Percentiles rank a stretch among this genome's conserved stretches.
phyloP scores from a whole-genome alignment of 306 rosid genomes.

The Lathyrus sativus region DNA sequence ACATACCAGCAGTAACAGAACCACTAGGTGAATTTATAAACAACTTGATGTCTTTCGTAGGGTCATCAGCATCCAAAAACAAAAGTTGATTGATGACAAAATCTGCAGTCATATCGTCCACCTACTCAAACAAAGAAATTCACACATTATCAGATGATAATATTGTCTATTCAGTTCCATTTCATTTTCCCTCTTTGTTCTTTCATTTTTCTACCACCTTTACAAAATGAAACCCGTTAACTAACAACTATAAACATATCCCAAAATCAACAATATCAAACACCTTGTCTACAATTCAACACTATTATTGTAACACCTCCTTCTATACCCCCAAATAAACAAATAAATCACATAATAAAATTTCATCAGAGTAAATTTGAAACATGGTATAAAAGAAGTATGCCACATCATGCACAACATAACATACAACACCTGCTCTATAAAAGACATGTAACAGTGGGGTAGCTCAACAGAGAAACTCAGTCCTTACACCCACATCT shows the following conservation, averaged over 20 bases:
- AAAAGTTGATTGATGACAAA: conserved; percentile 80
- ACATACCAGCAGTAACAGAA: conserved; percentile 88
- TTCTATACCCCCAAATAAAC: too few species aligned
- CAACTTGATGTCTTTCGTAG: conserved; percentile 77
- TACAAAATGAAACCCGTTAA: too few species aligned
- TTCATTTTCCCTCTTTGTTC: background rate
- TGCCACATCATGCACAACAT: too few species aligned
- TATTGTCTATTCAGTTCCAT: conserved; percentile 8
- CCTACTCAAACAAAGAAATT: conserved; percentile 55
- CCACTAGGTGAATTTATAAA: conserved; percentile 98
- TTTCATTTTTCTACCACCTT: background rate
- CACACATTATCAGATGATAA: conserved; percentile 26
- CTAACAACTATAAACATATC: conserved; percentile 11
- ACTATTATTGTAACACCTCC: too few species aligned
- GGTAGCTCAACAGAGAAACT: too few species aligned
- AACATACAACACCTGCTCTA: too few species aligned
- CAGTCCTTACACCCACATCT: too few species aligned
- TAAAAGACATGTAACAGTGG: too few species aligned
- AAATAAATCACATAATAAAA: too few species aligned
- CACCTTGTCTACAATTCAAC: conserved; percentile 23
- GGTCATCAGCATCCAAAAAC: too few species aligned
- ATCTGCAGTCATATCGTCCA: conserved; percentile 90
- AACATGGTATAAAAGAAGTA: too few species aligned
- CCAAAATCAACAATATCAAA: conserved; percentile 21
- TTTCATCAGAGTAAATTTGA: too few species aligned